Evolutionary conservation across 768 basidiomycete species (phyloP).

Genomic region (Collybiopsis confluens): DNA sequence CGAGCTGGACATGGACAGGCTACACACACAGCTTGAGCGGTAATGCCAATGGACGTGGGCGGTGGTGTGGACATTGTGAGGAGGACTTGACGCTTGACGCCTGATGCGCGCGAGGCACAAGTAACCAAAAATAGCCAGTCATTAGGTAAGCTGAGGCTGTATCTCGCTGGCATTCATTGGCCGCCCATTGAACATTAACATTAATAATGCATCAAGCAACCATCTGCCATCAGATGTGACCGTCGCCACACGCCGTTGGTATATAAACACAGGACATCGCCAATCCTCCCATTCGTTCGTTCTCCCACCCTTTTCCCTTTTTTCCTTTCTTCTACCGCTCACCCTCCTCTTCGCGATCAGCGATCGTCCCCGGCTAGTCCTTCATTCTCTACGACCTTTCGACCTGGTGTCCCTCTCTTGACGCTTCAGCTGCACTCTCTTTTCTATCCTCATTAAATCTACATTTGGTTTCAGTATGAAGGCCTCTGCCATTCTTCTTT

Average conservation of each 20-base stretch:
- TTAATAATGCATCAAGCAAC: neutral
- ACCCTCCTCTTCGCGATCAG: constrained; percentile 6
- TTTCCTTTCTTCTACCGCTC: neutral
- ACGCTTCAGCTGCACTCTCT: constrained; percentile 10
- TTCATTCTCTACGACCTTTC: constrained; percentile 9
- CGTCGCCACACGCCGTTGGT: neutral
- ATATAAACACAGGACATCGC: neutral
- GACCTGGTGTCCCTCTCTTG: constrained; percentile 18
- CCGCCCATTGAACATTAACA: too few relatives aligned
- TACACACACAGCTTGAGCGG: constrained; percentile 22
- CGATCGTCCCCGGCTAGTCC: constrained; percentile 11
- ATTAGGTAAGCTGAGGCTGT: neutral
- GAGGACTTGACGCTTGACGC: neutral
- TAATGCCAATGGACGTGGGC: neutral
- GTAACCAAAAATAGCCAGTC: neutral
- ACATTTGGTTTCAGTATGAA: constrained; percentile 25
- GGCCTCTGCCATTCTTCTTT: constrained; percentile 22
- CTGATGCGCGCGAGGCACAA: neutral
- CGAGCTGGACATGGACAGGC: neutral
- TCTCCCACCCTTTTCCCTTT: neutral
- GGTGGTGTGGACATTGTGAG: constrained; percentile 9
- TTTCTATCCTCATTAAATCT: constrained; percentile 9
- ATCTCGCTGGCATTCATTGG: too few relatives aligned
- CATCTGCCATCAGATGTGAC: neutral
- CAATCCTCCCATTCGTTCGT: neutral